Conservation (phyloP, 1,284 basidiomycete species). For the Cryptococcus sp. region DNA sequence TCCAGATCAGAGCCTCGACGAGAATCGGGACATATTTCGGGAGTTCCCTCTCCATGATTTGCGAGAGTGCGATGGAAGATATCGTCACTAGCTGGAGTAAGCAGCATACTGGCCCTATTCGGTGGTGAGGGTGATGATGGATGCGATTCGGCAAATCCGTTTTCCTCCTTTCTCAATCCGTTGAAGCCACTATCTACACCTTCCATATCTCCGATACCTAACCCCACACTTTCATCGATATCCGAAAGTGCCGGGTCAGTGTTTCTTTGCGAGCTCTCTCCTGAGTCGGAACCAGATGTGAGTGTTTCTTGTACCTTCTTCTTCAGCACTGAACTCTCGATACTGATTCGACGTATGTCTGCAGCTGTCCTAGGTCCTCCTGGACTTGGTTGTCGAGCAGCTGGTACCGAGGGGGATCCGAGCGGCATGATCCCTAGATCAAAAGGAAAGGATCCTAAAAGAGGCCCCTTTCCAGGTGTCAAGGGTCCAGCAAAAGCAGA, state of each 20-base stretch:
- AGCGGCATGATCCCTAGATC: conserved; percentile 13
- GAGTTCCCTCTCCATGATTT: background rate
- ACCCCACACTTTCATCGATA: conserved; percentile 2
- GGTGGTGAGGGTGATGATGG: conserved; percentile 6
- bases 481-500: conserved; percentile 31
- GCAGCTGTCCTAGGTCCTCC: conserved; percentile 11
- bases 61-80: background rate
- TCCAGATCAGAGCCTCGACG: background rate
- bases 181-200: background rate
- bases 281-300: background rate
- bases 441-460: background rate
- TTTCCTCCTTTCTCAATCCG: background rate
- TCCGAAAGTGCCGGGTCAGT: conserved; percentile 7
- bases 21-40: background rate
- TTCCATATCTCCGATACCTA: conserved; percentile 2
- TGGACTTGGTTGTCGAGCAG: background rate
- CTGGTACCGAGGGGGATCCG: background rate
- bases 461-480: conserved; percentile 17
- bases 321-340: conserved; percentile 33
- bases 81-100: conserved; percentile 1
- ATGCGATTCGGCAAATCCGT: background rate
- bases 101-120: background rate
- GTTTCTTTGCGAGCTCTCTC: conserved; percentile 10
- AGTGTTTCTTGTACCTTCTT: conserved; percentile 16
- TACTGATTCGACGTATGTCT: conserved; percentile 30